Conservation (phyloP, 2,329 filamentous ascomycete genomes). For the Trichophyton benhamiae region DNA sequence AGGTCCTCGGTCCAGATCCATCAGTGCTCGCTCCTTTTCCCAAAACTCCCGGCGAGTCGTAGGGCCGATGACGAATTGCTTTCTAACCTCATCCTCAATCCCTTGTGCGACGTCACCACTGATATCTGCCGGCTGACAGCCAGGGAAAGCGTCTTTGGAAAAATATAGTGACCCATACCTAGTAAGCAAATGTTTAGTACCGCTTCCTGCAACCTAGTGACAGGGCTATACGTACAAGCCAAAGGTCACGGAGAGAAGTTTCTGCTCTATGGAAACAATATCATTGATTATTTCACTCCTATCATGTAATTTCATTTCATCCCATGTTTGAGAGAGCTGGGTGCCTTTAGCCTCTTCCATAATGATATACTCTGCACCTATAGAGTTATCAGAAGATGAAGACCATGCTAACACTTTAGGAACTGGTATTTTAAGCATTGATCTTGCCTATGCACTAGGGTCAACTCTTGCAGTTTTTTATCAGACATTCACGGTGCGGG, state of each 20-base stretch:
- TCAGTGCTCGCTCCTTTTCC: conserved; percentile 23
- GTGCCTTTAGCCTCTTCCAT: conserved; percentile 24
- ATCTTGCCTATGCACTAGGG: conserved; percentile 7
- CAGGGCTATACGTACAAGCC: not conserved
- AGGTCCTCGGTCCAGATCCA: conserved; percentile 30
- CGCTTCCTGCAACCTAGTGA: not conserved
- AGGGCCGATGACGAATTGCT: conserved; percentile 9
- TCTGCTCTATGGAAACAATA: conserved; percentile 11
- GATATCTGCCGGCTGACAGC: conserved; percentile 7
- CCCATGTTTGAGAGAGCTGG: conserved; percentile 21
- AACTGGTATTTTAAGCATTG: conserved; percentile 3
- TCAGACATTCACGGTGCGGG: not conserved
- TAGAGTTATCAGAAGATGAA: conserved; percentile 4
- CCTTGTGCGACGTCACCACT: not conserved
- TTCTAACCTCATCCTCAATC: conserved; percentile 11
- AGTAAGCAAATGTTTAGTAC: not conserved
- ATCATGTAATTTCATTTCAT: conserved; percentile 16
- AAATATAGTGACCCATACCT: conserved; percentile 9
- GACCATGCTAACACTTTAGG: conserved; percentile 3
- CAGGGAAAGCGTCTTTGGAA: conserved; percentile 6
- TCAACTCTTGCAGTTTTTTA: not conserved
- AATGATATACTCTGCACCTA: conserved; percentile 17
- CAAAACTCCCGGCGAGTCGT: conserved; percentile 17
- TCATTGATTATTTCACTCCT: conserved; percentile 21
- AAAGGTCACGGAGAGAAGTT: conserved; percentile 11